phyloP scores from a whole-genome alignment of 768 basidiomycete genomes.

The Kwoniella europaea region DNA sequence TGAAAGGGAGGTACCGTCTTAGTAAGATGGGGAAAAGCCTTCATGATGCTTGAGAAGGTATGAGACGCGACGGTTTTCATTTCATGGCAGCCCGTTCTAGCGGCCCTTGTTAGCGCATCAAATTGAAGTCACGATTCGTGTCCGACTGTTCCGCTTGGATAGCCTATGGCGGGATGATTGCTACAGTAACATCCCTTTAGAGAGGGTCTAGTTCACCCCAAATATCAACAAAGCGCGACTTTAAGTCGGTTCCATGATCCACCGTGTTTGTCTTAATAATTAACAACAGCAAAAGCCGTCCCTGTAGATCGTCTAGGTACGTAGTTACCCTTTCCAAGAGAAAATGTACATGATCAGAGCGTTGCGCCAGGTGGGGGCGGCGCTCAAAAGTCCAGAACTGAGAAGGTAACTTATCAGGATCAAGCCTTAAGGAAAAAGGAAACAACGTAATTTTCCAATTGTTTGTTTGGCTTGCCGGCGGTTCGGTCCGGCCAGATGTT shows the following conservation, averaged over 20 bases:
- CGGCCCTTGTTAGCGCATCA: not conserved
- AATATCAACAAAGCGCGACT: conserved; percentile 4
- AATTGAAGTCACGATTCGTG: not conserved
- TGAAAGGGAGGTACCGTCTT: not conserved
- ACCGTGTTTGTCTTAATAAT: not conserved
- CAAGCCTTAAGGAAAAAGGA: too few species aligned
- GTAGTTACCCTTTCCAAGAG: not conserved
- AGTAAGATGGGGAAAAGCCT: not conserved
- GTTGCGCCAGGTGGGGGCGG: not conserved
- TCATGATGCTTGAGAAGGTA: not conserved
- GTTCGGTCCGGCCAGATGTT: conserved; percentile 2
- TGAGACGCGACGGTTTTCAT: not conserved
- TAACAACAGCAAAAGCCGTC: not conserved
- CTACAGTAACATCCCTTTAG: not conserved
- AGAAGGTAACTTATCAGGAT: not conserved
- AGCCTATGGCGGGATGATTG: not conserved
- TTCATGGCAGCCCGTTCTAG: not conserved
- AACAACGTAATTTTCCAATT: not conserved
- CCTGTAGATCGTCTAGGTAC: conserved; percentile 9
- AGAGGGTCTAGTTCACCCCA: not conserved
- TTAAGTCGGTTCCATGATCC: not conserved
- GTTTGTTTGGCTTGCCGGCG: conserved; percentile 3
- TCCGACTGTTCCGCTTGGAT: not conserved
- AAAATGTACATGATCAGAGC: not conserved
- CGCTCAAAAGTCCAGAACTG: conserved; percentile 2